A percentile compares a stretch with the other conserved stretches of the same genome.
phyloP scores from a whole-genome alignment of 78 protist species.

The Dictyostelium citrinum region DNA sequence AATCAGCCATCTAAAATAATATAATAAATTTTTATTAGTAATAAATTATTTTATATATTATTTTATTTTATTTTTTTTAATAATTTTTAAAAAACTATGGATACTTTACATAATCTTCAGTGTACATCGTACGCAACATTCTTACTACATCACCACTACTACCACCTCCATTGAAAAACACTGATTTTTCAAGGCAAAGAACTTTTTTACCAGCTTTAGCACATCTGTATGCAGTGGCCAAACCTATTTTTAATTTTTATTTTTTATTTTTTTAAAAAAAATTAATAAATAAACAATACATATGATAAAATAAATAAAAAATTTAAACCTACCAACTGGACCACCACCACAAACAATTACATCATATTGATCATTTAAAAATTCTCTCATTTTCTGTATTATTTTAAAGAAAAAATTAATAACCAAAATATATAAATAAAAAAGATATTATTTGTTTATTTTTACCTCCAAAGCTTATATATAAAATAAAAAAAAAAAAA shows the following conservation, averaged over 20 bases:
- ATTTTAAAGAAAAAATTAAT: no score
- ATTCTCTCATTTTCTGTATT: not conserved
- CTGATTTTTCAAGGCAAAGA: not conserved
- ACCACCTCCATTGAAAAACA: not conserved
- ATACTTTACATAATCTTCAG: not conserved
- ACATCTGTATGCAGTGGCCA: not conserved
- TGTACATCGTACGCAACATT: constrained; percentile 20
- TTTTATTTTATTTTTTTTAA: not conserved
- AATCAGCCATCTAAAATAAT: not conserved
- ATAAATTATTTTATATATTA: no score
- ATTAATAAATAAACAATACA: not conserved
- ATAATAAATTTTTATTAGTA: not conserved
- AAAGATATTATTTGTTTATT: no score
- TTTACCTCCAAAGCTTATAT: not conserved
- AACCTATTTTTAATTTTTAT: not conserved
- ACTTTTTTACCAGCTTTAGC: constrained; percentile 6
- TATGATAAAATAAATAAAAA: no score
- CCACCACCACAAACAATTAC: constrained; percentile 1
- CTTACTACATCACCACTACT: not conserved
- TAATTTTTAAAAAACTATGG: no score
- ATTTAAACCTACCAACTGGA: not conserved
- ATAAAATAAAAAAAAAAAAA: not conserved
- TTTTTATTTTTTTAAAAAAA: not conserved
- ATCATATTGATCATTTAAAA: not conserved
- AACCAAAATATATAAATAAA: no score